Conservation (phyloP, 305 asterid species). For the Fraxinus angustifolia region DNA sequence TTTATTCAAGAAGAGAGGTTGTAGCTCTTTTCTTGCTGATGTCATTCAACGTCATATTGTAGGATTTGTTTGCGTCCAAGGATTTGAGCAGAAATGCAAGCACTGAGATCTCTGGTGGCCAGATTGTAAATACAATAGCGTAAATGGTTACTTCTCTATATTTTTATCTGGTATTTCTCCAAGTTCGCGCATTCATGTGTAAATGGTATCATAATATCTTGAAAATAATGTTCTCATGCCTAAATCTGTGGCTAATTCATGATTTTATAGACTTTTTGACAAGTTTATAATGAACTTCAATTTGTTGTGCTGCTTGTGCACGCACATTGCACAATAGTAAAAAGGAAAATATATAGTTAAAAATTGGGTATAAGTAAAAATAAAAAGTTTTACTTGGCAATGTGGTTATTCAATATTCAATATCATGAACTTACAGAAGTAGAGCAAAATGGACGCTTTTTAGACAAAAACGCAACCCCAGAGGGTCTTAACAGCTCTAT, state of each 20-base stretch:
- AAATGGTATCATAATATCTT: neutral
- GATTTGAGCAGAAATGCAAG: slow-evolving; percentile 59
- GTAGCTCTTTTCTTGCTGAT: neutral
- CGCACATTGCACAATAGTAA: neutral
- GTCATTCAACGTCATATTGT: slow-evolving; percentile 28
- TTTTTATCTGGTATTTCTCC: neutral
- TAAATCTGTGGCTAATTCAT: neutral
- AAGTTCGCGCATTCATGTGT: neutral
- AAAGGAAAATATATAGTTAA: neutral
- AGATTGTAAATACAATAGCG: slow-evolving; percentile 35
- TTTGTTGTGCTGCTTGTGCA: neutral
- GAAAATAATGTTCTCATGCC: neutral
- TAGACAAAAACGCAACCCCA: slow-evolving; percentile 25
- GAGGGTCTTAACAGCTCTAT: slow-evolving; percentile 20
- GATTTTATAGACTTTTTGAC: neutral
- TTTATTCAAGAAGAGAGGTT: neutral
- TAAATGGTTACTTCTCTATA: neutral
- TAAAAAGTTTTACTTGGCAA: slow-evolving; percentile 25
- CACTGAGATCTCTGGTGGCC: slow-evolving; percentile 64
- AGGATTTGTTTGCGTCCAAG: slow-evolving; percentile 91
- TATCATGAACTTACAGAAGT: slow-evolving; percentile 28
- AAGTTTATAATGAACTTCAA: neutral
- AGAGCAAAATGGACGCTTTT: slow-evolving; percentile 26
- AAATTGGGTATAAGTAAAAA: no score
- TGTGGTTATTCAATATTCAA: slow-evolving; percentile 24